Evolutionary conservation across 208 protist species (phyloP).

Genomic region (Trypanosoma caninum): DNA sequence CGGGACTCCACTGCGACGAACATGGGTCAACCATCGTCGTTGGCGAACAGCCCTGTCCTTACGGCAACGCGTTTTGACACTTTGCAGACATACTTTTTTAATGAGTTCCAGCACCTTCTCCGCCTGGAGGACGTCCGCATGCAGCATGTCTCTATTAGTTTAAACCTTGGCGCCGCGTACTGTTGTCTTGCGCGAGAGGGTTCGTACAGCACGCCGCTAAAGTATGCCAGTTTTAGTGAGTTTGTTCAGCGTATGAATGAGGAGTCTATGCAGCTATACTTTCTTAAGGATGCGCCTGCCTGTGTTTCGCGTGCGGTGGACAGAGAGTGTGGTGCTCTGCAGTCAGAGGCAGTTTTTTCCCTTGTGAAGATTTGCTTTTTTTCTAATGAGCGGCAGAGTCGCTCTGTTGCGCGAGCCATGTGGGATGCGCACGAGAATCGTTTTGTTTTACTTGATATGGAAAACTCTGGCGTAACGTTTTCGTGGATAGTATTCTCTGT

Average conservation of each 20-base stretch:
- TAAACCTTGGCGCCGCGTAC: constrained; percentile 81
- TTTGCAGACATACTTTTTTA: constrained; percentile 68
- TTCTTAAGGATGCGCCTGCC: constrained; percentile 72
- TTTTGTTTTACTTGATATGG: constrained; percentile 79
- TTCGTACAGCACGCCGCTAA: constrained; percentile 72
- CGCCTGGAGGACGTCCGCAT: constrained; percentile 65
- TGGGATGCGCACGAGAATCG: constrained; percentile 72
- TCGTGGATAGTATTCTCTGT: constrained; percentile 86
- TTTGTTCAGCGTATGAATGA: constrained; percentile 86
- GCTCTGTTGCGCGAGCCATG: constrained; percentile 68
- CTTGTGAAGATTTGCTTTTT: constrained; percentile 84
- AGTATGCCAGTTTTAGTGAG: constrained; percentile 75
- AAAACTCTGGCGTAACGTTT: constrained; percentile 76
- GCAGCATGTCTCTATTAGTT: constrained; percentile 69
- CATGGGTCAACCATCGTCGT: constrained; percentile 27
- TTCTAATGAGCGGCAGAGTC: constrained; percentile 77
- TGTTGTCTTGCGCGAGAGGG: constrained; percentile 73
- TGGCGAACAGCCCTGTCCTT: constrained; percentile 75
- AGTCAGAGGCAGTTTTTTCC: constrained; percentile 61
- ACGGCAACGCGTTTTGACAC: constrained; percentile 59
- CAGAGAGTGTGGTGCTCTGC: constrained; percentile 61
- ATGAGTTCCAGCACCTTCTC: constrained; percentile 65
- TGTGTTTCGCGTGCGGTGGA: constrained; percentile 82
- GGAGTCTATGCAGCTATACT: constrained; percentile 86
- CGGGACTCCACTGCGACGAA: constrained; percentile 19